Base-by-base conservation (phyloP, 768 basidiomycete genomes). In the Hemileccinum rubropunctum region DNA sequence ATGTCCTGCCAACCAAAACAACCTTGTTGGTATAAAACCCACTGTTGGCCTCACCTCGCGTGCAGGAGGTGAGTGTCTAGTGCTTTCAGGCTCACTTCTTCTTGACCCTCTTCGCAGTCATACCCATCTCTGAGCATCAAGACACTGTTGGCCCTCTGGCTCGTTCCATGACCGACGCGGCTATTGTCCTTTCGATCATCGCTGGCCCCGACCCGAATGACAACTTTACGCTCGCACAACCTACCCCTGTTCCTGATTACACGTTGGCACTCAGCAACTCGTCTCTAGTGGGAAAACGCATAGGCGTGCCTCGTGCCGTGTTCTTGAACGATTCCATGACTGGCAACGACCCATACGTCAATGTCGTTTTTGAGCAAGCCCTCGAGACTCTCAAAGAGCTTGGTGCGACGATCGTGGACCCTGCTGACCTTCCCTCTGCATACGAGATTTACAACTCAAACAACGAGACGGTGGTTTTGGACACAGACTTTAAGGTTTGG, bases 81-180 rank as follows among this genome's bases (percentile, higher is more conserved):
- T 8, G 5, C 10, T 11, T 30, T 13, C 35, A 17, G 14, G 7
- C 23, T 30, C 11, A 20, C n/a, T n/a, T 23, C 43, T 12, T 10
- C 12, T 34, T 45, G 18, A 46, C 41, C 27, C 10, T n/a, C 17
- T 8, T 34, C 27, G 1, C 45, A 81, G 82, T 83, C 5, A 67
- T 83, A 26, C 83, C 83, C 3, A 78, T 81, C 6, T 81, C 80
- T 1, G 65, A 64, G 15, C 74, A 81, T 54, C 81, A 81, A 61
- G 83, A 84, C 53, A 77, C 81, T 2, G 73, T 82, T 3, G 83
- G 82, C 0, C 82, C 82, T 0, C 74, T 84, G 52, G 65, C 77
- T 3, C 72, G 82, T 6, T 77, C 78, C 3, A 51, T 83, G 20
- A 60, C 77, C 0, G 82, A 84, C 48, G 80, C 76, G 0, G 81